Conservation (phyloP, 2,329 filamentous ascomycete species). For the Ophiostoma novo-ulmi region DNA sequence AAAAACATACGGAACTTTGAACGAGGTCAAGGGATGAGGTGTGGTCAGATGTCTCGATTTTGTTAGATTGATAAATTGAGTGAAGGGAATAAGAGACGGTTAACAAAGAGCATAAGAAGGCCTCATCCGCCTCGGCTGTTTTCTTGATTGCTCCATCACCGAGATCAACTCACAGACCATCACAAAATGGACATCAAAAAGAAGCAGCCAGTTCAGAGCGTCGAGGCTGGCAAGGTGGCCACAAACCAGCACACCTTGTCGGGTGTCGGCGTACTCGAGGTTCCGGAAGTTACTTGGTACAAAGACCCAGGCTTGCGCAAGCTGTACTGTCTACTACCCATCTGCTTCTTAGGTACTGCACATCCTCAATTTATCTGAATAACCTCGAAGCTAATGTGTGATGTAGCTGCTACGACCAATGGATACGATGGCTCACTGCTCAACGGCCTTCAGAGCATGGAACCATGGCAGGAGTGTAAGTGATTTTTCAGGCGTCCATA, state of each 20-base stretch:
- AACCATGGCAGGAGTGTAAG: constrained; percentile 31
- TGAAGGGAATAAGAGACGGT: not conserved
- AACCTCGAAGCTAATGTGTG: not conserved
- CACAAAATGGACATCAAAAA: constrained; percentile 6
- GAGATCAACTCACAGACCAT: not conserved
- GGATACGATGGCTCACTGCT: constrained; percentile 36
- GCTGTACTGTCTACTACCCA: constrained; percentile 3
- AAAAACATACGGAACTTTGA: not conserved
- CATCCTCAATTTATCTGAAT: not conserved
- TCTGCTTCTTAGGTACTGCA: constrained; percentile 4
- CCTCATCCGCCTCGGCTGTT: not conserved
- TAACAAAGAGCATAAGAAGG: not conserved
- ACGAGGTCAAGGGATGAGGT: not conserved
- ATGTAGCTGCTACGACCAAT: constrained; percentile 28
- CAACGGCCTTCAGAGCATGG: constrained; percentile 35
- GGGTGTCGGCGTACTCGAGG: not conserved
- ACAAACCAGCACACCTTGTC: not conserved
- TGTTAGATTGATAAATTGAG: not conserved
- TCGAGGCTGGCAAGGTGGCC: not conserved
- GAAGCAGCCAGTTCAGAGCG: not conserved
- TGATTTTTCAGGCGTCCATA: not conserved
- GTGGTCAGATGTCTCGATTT: not conserved
- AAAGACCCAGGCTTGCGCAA: constrained; percentile 11
- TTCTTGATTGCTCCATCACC: not conserved
- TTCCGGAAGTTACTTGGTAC: constrained; percentile 13